A percentile compares a stretch with the other conserved stretches of the same genome.
phyloP scores from a whole-genome alignment of 2,329 filamentous ascomycete species.

The Alternaria burnsii region DNA sequence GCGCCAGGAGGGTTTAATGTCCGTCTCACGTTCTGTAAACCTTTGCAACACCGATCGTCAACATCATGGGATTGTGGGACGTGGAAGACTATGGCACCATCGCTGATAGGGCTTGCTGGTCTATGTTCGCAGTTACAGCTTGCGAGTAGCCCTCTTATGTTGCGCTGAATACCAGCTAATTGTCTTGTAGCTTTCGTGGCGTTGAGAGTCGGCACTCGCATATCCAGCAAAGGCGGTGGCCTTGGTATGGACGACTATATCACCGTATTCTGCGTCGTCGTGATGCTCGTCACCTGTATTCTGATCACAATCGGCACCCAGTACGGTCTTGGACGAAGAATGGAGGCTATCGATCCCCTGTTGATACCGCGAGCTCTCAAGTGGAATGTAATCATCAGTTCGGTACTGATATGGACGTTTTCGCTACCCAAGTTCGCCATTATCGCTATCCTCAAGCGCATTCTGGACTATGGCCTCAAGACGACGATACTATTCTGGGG shows the following conservation, averaged over 20 bases:
- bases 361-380: constrained; percentile 11
- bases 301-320: constrained; percentile 10
- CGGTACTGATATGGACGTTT: constrained; percentile 10
- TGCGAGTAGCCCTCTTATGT: constrained; percentile 1
- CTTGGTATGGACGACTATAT: constrained; percentile 3
- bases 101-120: constrained; percentile 1
- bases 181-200: neutral
- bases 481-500: constrained; percentile 8
- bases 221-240: neutral
- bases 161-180: neutral
- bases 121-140: constrained; percentile 3
- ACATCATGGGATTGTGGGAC: constrained; percentile 3
- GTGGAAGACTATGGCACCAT: constrained; percentile 2
- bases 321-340: constrained; percentile 6
- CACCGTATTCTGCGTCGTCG: constrained; percentile 2
- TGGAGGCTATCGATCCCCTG: neutral
- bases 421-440: constrained; percentile 10
- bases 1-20: neutral
- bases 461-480: constrained; percentile 8
- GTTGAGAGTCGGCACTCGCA: neutral
- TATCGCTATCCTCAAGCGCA: constrained; percentile 9
- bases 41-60: neutral
- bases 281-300: constrained; percentile 1
- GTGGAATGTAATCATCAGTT: constrained; percentile 10
- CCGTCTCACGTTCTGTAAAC: neutral